Evolutionary conservation across 345 rosid genomes (phyloP), one percentile per base, ranked within the genome.

Genomic region (Euphorbia tirucalli): DNA sequence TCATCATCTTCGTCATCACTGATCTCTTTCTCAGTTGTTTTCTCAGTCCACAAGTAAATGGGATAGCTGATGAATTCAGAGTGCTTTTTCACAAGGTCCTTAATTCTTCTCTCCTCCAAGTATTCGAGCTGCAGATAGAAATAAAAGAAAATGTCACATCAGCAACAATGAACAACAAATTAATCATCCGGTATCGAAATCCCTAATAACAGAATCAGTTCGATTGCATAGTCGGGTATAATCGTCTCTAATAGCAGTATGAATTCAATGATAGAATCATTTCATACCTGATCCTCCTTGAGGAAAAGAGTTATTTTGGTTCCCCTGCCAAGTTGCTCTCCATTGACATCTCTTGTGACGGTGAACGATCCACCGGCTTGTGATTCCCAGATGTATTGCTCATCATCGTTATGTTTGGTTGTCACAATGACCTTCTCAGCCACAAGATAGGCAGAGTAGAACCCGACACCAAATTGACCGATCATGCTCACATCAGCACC

Each of bases 401-500:
- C 94, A 22, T 93, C 97, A 4, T 93, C 93, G 41, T 90, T 90
- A 76, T 93, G 96, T 75, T 89, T 93, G 0, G 94, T 78, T 0
- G 94, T 93, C 50, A 90, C 97, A 18, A 90, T 75, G 13, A 93
- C 96, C 75, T 82, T 93, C 72, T 93, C 96, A 0, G 97, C 94
- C 13, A 90, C 96, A 14, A 93, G 91, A 46, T 93, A 93, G n/a
- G 97, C 91, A 48, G 97, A 93, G 81, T 93, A 93, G 83, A 93
- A 93, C 62, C 97, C 96, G 6, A 93, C 97, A 72, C 93, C 97
- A 16, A 93, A 93, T 37, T 93, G 97, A 11, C 97, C 96, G 22
- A 93, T 93, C 97, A 93, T 93, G 71, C 96, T 90, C 18, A 93
- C 96, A 65, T 93, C 96, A n/a, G 96, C 97, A 0, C 97, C 97